Evolutionary conservation across 495 filamentous ascomycete genomes (phyloP), one percentile per base, ranked within the genome.

Genomic region (Lentithecium fluviatile): DNA sequence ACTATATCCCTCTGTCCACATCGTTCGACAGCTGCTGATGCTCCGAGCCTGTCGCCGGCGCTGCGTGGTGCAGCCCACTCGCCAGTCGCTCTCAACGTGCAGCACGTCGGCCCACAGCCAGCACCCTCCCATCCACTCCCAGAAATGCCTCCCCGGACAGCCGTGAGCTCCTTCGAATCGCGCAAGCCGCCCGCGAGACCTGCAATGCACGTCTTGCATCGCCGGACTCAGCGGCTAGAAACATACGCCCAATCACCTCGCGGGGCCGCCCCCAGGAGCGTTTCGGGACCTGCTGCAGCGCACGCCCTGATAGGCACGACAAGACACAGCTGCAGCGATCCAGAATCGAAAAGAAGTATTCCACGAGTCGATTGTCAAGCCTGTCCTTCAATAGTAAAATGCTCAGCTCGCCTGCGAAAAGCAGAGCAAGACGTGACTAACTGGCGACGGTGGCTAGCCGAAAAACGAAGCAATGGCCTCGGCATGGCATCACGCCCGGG

Each of bases 111-210:
- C n/a, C n/a, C n/a, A n/a, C n/a, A n/a, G n/a, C n/a, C n/a, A n/a
- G n/a, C n/a, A n/a, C n/a, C 58, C n/a, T 48, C n/a, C 19, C 50
- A 12, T 19, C 59, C 42, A 64, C 34, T 59, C 12, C 48, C n/a
- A 53, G 50, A 64, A 58, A 64, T 56, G 60, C 60, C 60, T 59
- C 61, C 55, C 49, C 24, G 6, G 29, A 13, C 26, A 55, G 21
- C 52, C 62, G 42, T 65, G 51, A 65, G 56, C 56, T 51, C 52
- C 62, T 19, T 45, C 57, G 57, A 56, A 66, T 66, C 62, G 62
- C 62, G 62, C 52, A 56, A 66, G 56, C 62, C 62, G 62, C 60
- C 29, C 24, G 46, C 61, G 37, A 42, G 37, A 19, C 52, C 19
- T 45, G 34, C 52, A 42, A 38, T 62, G 60, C 60, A 56, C 8